Percentiles rank a stretch among this genome's conserved stretches.
Evolutionary conservation across 148 eudicot species (phyloP).

Genomic region (Chenopodium suecicum): DNA sequence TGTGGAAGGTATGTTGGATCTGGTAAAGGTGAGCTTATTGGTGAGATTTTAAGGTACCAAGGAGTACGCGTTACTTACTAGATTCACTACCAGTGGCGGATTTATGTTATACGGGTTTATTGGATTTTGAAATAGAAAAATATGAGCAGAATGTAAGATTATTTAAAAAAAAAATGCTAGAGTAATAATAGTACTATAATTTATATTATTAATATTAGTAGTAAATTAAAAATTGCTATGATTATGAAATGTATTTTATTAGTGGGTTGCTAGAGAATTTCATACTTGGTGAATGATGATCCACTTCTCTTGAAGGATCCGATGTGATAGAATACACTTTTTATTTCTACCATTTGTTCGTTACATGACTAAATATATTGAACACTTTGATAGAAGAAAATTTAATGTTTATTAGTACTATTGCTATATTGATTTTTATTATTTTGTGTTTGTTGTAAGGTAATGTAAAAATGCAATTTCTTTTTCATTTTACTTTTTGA

Average conservation of each 20-base stretch:
- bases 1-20: conserved; percentile 91
- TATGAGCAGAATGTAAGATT: too few species aligned
- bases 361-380: not conserved
- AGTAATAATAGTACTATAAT: not conserved
- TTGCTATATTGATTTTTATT: not conserved
- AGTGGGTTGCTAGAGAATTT: not conserved
- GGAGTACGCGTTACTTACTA: conserved; percentile 85
- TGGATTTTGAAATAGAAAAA: too few species aligned
- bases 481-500: too few species aligned
- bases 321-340: not conserved
- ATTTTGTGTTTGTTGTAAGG: too few species aligned
- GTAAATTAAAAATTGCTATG: too few species aligned
- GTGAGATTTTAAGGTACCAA: conserved; percentile 86
- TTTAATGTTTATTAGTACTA: not conserved
- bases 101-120: too few species aligned
- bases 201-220: too few species aligned
- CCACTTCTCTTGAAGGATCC: not conserved
- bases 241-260: not conserved
- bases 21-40: conserved; percentile 90
- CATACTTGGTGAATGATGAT: conserved; percentile 6
- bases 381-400: not conserved
- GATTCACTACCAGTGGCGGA: not conserved
- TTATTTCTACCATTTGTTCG: not conserved
- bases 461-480: too few species aligned
- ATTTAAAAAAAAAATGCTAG: not conserved